Conservation (phyloP, 2,329 filamentous ascomycete genomes). For the Rhynchosporium agropyri region DNA sequence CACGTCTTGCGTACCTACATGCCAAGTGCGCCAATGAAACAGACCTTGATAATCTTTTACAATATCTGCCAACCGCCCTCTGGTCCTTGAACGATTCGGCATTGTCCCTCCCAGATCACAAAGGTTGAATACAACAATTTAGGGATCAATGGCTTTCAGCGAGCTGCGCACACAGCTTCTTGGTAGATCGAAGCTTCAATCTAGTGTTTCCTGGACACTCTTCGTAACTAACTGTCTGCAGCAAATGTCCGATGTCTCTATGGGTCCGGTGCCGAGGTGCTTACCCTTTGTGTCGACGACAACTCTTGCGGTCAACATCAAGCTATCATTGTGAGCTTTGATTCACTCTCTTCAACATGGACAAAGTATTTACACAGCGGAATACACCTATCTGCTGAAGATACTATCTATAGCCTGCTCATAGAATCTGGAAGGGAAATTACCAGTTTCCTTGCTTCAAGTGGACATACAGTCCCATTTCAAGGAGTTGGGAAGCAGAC, state of each 20-base stretch:
- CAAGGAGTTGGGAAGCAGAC: conserved; percentile 6
- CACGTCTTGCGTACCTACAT: conserved; percentile 4
- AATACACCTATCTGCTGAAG: background rate
- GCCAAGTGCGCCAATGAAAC: too few species aligned
- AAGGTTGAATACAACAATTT: conserved; percentile 3
- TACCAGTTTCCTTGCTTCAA: conserved; percentile 11
- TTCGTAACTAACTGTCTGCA: conserved; percentile 15
- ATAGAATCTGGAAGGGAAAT: conserved; percentile 15
- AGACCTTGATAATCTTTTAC: too few species aligned
- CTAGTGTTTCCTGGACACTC: conserved; percentile 13
- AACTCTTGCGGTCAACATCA: background rate
- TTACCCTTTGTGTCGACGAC: conserved; percentile 13
- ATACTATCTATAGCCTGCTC: conserved; percentile 10
- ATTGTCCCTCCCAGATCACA: background rate
- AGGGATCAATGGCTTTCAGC: conserved; percentile 16
- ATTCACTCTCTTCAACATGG: conserved; percentile 13
- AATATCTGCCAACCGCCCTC: too few species aligned
- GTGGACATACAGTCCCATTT: conserved; percentile 17
- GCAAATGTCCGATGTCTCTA: conserved; percentile 22
- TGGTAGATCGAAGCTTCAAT: conserved; percentile 12
- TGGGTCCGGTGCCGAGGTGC: conserved; percentile 13
- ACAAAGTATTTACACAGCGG: conserved; percentile 15
- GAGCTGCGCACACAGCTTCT: conserved; percentile 19
- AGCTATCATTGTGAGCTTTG: conserved; percentile 17
- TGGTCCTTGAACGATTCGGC: too few species aligned